Evolutionary conservation across 371 early-diverging fungal genomes (phyloP), one percentile per base, ranked within the genome.

Genomic region (Zancudomyces culisetae): DNA sequence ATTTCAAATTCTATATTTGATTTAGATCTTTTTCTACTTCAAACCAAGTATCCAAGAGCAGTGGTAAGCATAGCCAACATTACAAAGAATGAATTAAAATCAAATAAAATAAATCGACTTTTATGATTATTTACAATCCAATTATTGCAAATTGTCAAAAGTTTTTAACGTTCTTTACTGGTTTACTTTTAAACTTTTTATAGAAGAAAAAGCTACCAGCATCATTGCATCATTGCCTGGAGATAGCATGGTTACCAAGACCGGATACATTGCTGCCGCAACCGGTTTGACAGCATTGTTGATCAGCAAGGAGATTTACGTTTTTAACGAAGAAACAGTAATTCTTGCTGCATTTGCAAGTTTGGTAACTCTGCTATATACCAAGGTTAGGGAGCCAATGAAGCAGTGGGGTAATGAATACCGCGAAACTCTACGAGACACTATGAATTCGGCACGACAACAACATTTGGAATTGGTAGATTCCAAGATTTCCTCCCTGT

Each of bases 241-340:
- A 28, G 79, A 87, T 66, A 79, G 78, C 49, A 60, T 89, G 54
- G 79, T 83, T 52, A 76, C 88, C 64, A 92, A 95, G 77, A 82
- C 91, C 43, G 83, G 81, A 54, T 87, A 82, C 60, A 75, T 92
- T 62, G 82, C 89, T 52, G 72, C 83, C 39, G 74, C 78, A 49
- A 77, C 88, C 45, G 87, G 89, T 60, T 69, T 85, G 52, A 80
- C 91, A 43, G 83, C 93, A 43, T 85, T 78, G 66, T 70, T 85
- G 55, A 78, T 95, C 62, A 83, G 91, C 60, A 91, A 95, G 79
- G 96, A 93, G 71, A 83, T 95, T 67, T 95, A 92, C 70, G 78
- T 93, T 51, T 64, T 91, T 61, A 93, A 93, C 70, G 89, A 85
- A 62, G 94, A 95, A 70, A 77, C 90, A 43, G 70, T 92, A 55